Conservation (phyloP, 306 rosid species). For the Begonia fuchsioides region DNA sequence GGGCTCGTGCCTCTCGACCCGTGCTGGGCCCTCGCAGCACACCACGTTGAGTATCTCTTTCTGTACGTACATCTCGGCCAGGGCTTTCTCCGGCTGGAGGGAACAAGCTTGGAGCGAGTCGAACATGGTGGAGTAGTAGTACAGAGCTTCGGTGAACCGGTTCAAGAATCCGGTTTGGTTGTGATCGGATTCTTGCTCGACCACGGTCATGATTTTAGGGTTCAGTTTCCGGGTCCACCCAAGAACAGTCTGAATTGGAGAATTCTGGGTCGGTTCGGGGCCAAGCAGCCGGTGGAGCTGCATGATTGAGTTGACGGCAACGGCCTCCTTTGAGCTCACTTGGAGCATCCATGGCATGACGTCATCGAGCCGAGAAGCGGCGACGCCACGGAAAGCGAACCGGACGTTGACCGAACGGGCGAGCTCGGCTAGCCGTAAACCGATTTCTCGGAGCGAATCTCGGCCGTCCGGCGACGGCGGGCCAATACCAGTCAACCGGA, state of each 20-base stretch:
- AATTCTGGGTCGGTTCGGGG: conserved; percentile 16
- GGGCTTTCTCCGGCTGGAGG: conserved; percentile 48
- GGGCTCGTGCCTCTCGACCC: conserved; percentile 77
- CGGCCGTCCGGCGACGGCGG: conserved; percentile 88
- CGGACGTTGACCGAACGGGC: conserved; percentile 78
- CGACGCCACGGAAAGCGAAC: conserved; percentile 79
- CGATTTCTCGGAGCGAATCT: conserved; percentile 68
- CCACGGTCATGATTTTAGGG: conserved; percentile 65
- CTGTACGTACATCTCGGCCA: conserved; percentile 71
- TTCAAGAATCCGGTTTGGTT: conserved; percentile 57
- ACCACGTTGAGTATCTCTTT: conserved; percentile 70
- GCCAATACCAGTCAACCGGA: conserved; percentile 78
- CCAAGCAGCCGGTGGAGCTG: conserved; percentile 76
- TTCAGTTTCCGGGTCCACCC: conserved; percentile 56
- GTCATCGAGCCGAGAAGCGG: conserved; percentile 67
- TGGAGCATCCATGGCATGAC: conserved; percentile 92
- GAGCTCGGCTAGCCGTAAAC: conserved; percentile 56
- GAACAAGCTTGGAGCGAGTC: conserved; percentile 73
- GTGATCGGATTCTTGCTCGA: conserved; percentile 82
- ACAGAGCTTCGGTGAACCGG: conserved; percentile 75
- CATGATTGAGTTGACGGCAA: conserved; percentile 74
- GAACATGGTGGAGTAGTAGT: conserved; percentile 73
- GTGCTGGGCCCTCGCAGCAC: conserved; percentile 66
- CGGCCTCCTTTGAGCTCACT: conserved; percentile 51
- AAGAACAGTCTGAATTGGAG: conserved; percentile 28